These are phyloP conservation scores for Boletus subparvulus DNA, from an alignment of 768 basidiomycete species.

Conservation along the genomic window DNA sequence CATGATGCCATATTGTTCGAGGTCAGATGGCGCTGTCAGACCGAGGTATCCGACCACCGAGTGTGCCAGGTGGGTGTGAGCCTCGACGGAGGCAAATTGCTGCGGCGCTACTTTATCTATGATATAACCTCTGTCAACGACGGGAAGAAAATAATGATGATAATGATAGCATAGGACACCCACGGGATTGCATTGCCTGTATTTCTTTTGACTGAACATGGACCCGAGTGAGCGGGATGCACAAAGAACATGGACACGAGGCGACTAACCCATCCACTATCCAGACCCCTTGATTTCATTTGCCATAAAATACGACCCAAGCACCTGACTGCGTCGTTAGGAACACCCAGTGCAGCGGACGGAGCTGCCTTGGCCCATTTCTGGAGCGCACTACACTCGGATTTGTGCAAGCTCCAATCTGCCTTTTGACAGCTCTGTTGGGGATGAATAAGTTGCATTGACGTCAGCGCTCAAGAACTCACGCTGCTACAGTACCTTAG, in stretches of 20 bases:
- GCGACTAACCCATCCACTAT: conserved; percentile 56
- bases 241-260: neutral
- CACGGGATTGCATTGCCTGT: conserved; percentile 74
- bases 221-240: neutral
- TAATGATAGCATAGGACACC: conserved; percentile 25
- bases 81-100: conserved; percentile 45
- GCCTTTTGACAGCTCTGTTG: conserved; percentile 62
- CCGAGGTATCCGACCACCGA: conserved; percentile 71
- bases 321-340: conserved; percentile 78
- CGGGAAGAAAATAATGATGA: neutral
- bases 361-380: conserved; percentile 54
- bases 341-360: conserved; percentile 47
- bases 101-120: conserved; percentile 59
- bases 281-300: conserved; percentile 52
- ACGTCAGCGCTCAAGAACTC: conserved; percentile 23
- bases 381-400: conserved; percentile 72
- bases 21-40: conserved; percentile 55
- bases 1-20: conserved; percentile 55
- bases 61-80: conserved; percentile 71
- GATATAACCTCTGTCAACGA: neutral
- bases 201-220: conserved; percentile 57
- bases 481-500: conserved; percentile 79
- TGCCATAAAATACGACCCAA: conserved; percentile 75
- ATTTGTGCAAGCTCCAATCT: conserved; percentile 76
- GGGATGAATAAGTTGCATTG: neutral